These are phyloP conservation scores for Meyerozyma carpophila DNA, from an alignment of 1,139 yeast genomes.

Conservation along the genomic window DNA sequence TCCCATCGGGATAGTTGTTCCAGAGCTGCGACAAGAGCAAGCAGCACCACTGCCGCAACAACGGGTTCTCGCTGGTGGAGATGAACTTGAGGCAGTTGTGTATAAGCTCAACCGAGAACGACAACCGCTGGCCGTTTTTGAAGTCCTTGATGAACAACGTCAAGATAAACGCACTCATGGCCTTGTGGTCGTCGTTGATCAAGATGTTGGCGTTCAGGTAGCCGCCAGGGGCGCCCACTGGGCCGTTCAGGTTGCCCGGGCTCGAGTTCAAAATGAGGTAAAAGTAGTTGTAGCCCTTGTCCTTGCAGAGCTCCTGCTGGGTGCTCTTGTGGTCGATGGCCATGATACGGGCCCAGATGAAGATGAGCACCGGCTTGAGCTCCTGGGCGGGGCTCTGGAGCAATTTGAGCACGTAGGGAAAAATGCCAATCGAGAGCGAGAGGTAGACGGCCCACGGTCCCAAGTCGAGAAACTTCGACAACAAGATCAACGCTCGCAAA, in stretches of 20 bases:
- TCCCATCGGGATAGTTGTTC: constrained; percentile 70
- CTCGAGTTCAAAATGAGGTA: constrained; percentile 57
- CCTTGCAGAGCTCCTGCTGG: constrained; percentile 88
- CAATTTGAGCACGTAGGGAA: constrained; percentile 87
- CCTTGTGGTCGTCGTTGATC: constrained; percentile 76
- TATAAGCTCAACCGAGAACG: constrained; percentile 70
- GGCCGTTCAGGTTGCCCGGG: constrained; percentile 21
- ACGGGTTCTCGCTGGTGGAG: constrained; percentile 73
- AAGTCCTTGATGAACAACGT: constrained; percentile 79
- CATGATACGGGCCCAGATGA: constrained; percentile 97
- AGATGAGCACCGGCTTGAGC: constrained; percentile 86
- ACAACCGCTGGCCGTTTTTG: constrained; percentile 72
- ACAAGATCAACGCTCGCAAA: constrained; percentile 75
- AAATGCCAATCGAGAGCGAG: constrained; percentile 89
- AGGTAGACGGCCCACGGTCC: constrained; percentile 98
- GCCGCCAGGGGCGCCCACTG: constrained; percentile 24
- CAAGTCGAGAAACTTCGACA: constrained; percentile 81
- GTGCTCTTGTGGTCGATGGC: constrained; percentile 89
- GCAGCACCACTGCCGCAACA: constrained; percentile 89
- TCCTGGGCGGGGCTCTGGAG: constrained; percentile 95
- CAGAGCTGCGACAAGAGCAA: constrained; percentile 74
- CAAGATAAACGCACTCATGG: constrained; percentile 90
- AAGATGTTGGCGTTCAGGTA: constrained; percentile 19
- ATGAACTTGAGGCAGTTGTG: constrained; percentile 64
- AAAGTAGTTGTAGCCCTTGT: constrained; percentile 86